phyloP scores from a whole-genome alignment of 139 green algal genomes.

The Desmodesmus armatus region DNA sequence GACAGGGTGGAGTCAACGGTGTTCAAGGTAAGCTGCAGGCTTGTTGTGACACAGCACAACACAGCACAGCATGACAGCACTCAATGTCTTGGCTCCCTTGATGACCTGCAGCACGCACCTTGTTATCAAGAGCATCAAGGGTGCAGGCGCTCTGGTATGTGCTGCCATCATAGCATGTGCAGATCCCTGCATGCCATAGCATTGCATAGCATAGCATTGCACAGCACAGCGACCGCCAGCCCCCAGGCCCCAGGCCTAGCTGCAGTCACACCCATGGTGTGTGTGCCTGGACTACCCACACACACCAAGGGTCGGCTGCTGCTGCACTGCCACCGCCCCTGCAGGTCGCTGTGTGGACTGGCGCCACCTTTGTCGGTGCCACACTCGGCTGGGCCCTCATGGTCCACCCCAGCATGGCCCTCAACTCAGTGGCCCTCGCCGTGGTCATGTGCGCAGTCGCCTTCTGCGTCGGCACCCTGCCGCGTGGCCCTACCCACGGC shows the following conservation, averaged over 20 bases:
- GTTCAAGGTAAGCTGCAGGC: constrained; percentile 36
- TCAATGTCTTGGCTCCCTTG: too few relatives aligned
- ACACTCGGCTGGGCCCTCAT: constrained; percentile 37
- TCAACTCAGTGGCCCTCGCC: constrained; percentile 13
- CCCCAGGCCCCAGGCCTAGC: too few relatives aligned
- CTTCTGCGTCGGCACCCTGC: constrained; percentile 1
- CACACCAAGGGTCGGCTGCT: neutral
- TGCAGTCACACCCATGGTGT: too few relatives aligned
- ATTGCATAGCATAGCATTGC: too few relatives aligned
- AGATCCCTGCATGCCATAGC: too few relatives aligned
- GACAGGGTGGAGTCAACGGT: constrained; percentile 38
- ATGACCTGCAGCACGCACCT: too few relatives aligned
- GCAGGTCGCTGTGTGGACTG: constrained; percentile 27
- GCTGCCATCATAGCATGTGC: too few relatives aligned
- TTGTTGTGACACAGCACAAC: neutral
- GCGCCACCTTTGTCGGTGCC: neutral
- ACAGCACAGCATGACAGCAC: neutral
- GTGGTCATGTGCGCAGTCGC: constrained; percentile 19
- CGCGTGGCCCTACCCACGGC: neutral
- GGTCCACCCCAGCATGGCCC: neutral
- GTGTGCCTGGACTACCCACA: too few relatives aligned
- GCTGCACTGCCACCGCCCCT: neutral
- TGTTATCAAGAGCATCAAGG: too few relatives aligned
- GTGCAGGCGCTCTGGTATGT: too few relatives aligned
- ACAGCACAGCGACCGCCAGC: too few relatives aligned